phyloP scores from a whole-genome alignment of 345 rosid species.

The Theobroma cacao region DNA sequence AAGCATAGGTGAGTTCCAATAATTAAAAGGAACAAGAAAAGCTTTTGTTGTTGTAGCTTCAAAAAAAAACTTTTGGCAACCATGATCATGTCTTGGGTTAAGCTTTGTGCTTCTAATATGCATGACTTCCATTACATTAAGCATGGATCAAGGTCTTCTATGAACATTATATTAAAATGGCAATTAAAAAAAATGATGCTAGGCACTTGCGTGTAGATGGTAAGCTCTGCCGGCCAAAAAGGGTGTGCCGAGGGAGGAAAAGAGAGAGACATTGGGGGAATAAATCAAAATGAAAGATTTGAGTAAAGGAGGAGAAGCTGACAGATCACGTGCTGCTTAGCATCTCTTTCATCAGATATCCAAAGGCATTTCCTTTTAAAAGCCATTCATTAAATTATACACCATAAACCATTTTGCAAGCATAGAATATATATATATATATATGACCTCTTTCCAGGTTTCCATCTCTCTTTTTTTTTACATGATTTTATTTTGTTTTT shows the following conservation, averaged over 20 bases:
- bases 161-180: not conserved
- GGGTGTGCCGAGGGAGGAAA: not conserved
- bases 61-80: not conserved
- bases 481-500: too few species aligned
- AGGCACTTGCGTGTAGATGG: not conserved
- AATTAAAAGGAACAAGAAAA: too few species aligned
- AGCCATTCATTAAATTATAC: too few species aligned
- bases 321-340: slow-evolving; percentile 9
- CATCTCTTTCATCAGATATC: not conserved
- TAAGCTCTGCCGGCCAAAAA: not conserved
- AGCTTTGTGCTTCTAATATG: not conserved
- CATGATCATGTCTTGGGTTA: not conserved
- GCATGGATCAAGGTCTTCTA: too few species aligned
- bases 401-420: slow-evolving; percentile 6
- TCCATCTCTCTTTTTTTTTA: too few species aligned
- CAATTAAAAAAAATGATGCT: not conserved
- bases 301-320: not conserved
- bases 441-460: too few species aligned
- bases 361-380: too few species aligned
- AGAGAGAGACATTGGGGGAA: not conserved
- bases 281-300: not conserved
- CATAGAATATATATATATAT: not conserved
- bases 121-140: not conserved
- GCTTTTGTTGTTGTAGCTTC: too few species aligned
- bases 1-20: too few species aligned